Evolutionary conservation across 768 basidiomycete species (phyloP), one percentile per base, ranked within the genome.

Genomic region (Boletus edulis): DNA sequence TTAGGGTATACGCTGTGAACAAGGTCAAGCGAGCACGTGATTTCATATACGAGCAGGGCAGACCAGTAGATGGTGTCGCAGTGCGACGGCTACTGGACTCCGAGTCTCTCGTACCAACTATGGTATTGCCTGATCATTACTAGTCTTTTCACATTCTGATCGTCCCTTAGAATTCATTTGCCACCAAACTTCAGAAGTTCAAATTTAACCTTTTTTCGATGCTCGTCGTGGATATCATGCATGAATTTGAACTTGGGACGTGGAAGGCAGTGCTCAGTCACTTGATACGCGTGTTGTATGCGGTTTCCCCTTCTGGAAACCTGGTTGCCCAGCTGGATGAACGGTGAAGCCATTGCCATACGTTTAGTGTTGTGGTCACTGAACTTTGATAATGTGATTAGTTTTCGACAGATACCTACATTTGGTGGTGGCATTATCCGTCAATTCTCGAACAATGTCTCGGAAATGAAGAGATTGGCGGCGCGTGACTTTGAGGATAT

Each of bases 211-310:
- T 62, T 5, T 73, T 60, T 49, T 17, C 2, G 0, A 67, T 73
- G 49, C 62, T 76, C 2, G 63, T 68, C 0, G 61, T 64, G 0
- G 76, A 78, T 49, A 38, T 77, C 4, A 24, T 24, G 24, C 24
- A 24, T 24, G 24, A 24, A 24, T 24, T 24, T 5, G 24, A 24
- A 5, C 62, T 76, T 0, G 75, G 76, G 0, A 69, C 70, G 0
- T 78, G 74, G 72, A 75, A 75, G 41, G 32, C 55, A 0, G 9
- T 76, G 4, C 67, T 75, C 38, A 63, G 59, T 0, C 76, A 78
- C 45, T 57, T 77, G 0, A 56, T 77, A 1, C 62, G 66, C 0
- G 61, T 77, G 10, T 52, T 76, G 0, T 17, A 64, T n/a, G 49
- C 59, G 10, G 4, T 43, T 35, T 17, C 11, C 17, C 20, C 42